Evolutionary conservation across 2,329 filamentous ascomycete species (phyloP).

Genomic region (Ceratocystis harringtonii): DNA sequence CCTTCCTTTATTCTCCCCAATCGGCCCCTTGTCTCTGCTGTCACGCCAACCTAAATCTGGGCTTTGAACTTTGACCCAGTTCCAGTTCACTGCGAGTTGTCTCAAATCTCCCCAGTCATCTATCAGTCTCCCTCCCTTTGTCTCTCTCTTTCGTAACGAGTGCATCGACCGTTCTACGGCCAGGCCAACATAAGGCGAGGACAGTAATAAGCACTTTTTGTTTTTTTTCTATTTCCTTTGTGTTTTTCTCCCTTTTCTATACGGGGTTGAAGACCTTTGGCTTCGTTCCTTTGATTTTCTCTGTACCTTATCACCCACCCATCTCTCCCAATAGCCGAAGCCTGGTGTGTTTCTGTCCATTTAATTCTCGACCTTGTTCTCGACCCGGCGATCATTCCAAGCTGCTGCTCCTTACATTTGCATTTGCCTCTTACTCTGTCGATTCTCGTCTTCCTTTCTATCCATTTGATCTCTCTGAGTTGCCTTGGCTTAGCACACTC

Average conservation of each 20-base stretch:
- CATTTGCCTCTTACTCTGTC: background rate
- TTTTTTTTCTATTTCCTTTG: background rate
- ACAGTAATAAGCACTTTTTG: too few species aligned
- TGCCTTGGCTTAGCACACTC: background rate
- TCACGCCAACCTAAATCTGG: conserved; percentile 8
- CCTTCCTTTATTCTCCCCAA: background rate
- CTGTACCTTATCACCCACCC: background rate
- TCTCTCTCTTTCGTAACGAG: background rate
- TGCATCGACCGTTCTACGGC: background rate
- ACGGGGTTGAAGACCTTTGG: too few species aligned
- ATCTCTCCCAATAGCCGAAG: background rate
- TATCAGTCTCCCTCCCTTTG: background rate
- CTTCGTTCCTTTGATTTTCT: background rate
- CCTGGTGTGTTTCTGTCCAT: background rate
- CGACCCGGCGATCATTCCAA: background rate
- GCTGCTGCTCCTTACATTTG: background rate
- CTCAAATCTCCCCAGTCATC: background rate
- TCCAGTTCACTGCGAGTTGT: background rate
- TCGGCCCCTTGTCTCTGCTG: background rate
- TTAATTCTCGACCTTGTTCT: background rate
- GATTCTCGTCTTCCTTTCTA: background rate
- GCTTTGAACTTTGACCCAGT: background rate
- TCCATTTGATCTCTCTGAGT: background rate
- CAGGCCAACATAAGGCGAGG: background rate
- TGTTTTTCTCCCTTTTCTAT: background rate